A percentile compares a stretch with the other conserved stretches of the same genome.
Evolutionary conservation across 768 basidiomycete genomes (phyloP).

Genomic region (Psilocybe subaeruginosa): DNA sequence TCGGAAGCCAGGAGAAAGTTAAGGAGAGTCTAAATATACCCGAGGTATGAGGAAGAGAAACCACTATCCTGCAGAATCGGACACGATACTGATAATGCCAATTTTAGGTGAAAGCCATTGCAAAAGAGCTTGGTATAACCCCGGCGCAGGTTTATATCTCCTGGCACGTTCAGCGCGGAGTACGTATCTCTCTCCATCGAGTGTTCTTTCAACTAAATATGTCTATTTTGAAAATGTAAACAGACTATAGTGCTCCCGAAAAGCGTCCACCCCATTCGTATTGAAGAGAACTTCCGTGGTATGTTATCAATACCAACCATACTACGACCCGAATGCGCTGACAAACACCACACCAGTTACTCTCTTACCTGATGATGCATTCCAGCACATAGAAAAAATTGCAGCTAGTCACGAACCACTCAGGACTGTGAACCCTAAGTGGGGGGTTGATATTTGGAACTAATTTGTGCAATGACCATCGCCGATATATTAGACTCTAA

Average conservation of each 20-base stretch:
- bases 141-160: slow-evolving; percentile 77
- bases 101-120: slow-evolving; percentile 55
- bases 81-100: background rate
- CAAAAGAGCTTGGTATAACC: slow-evolving; percentile 65
- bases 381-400: slow-evolving; percentile 50
- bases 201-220: background rate
- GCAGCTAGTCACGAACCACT: slow-evolving; percentile 57
- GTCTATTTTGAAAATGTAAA: background rate
- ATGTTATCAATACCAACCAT: background rate
- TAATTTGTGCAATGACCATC: slow-evolving; percentile 21
- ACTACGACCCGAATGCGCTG: background rate
- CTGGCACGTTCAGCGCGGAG: slow-evolving; percentile 79
- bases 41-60: slow-evolving; percentile 36
- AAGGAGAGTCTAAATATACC: slow-evolving; percentile 60
- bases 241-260: slow-evolving; percentile 78
- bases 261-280: slow-evolving; percentile 69
- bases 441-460: slow-evolving; percentile 71
- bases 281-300: slow-evolving; percentile 74
- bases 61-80: background rate
- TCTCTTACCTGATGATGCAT: slow-evolving; percentile 40
- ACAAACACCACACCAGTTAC: slow-evolving; percentile 25
- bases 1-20: slow-evolving; percentile 65
- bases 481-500: background rate
- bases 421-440: slow-evolving; percentile 58
- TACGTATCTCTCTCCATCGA: slow-evolving; percentile 33